Evolutionary conservation across 805 yeast species (phyloP).

Genomic region (Metschnikowia rubicola): DNA sequence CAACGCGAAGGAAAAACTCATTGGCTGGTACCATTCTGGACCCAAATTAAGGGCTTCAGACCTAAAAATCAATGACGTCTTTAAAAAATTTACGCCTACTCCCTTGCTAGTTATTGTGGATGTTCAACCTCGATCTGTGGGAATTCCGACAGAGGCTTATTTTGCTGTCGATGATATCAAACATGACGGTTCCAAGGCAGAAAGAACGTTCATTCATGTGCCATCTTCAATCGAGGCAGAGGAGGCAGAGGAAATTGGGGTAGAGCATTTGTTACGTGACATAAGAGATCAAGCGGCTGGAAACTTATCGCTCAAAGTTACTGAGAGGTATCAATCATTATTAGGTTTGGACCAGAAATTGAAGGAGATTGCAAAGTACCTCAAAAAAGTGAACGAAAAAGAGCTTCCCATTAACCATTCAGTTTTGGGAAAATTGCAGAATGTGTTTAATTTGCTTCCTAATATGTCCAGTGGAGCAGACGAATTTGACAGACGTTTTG

Average conservation of each 20-base stretch:
- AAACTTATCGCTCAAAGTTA: constrained; percentile 76
- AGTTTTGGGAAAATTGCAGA: constrained; percentile 89
- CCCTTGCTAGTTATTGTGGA: constrained; percentile 90
- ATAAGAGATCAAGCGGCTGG: constrained; percentile 97
- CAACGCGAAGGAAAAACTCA: constrained; percentile 91
- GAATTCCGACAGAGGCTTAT: constrained; percentile 95
- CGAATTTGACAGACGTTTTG: constrained; percentile 9
- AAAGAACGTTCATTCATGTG: constrained; percentile 87
- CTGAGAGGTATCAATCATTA: constrained; percentile 84
- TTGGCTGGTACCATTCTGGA: constrained; percentile 99
- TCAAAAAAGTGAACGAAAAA: constrained; percentile 67
- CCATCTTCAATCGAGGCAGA: constrained; percentile 94
- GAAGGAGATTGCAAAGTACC: constrained; percentile 70
- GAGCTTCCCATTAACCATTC: constrained; percentile 84
- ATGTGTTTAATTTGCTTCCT: constrained; percentile 89
- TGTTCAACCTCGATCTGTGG: constrained; percentile 79
- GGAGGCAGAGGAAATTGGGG: constrained; percentile 99
- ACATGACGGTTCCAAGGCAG: constrained; percentile 92
- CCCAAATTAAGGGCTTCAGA: constrained; percentile 88
- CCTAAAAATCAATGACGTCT: constrained; percentile 81
- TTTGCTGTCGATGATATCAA: constrained; percentile 91
- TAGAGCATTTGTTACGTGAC: constrained; percentile 91
- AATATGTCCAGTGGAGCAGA: constrained; percentile 46
- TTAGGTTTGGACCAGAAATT: constrained; percentile 81
- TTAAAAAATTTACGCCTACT: constrained; percentile 74